Percentiles rank a stretch among this genome's conserved stretches.
Conservation (phyloP, 331 rosid species). For the Phaseolus coccineus region DNA sequence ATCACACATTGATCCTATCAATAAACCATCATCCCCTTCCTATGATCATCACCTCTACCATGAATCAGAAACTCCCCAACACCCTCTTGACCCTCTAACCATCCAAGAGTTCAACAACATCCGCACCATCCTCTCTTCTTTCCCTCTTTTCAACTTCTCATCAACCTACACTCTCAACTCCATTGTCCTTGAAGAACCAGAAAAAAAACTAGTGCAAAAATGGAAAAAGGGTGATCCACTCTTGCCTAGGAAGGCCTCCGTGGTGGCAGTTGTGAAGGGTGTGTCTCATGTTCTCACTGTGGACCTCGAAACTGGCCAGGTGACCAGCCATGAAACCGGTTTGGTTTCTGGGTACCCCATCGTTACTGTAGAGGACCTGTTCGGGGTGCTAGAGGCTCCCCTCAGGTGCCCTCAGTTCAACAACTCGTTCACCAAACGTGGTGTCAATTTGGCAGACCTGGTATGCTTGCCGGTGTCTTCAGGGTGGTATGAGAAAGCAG, state of each 20-base stretch:
- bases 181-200: slow-evolving; percentile 71
- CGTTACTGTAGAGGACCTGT: slow-evolving; percentile 71
- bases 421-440: slow-evolving; percentile 61
- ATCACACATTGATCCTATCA: slow-evolving; percentile 26
- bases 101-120: slow-evolving; percentile 63
- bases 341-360: slow-evolving; percentile 64
- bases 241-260: slow-evolving; percentile 64
- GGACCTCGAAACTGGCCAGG: slow-evolving; percentile 35
- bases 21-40: slow-evolving; percentile 38
- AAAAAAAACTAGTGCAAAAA: slow-evolving; percentile 56
- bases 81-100: slow-evolving; percentile 90
- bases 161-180: slow-evolving; percentile 56
- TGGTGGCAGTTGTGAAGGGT: slow-evolving; percentile 55
- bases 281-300: slow-evolving; percentile 49
- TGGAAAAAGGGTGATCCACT: slow-evolving; percentile 66
- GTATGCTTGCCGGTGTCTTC: slow-evolving; percentile 71
- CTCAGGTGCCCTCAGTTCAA: slow-evolving; percentile 59
- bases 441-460: slow-evolving; percentile 64
- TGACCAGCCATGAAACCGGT: slow-evolving; percentile 31
- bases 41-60: neutral
- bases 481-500: slow-evolving; percentile 71
- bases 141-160: slow-evolving; percentile 57
- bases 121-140: slow-evolving; percentile 55
- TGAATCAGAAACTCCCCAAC: slow-evolving; percentile 60
- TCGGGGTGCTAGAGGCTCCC: slow-evolving; percentile 50